Percentiles rank a stretch among this genome's conserved stretches.
Evolutionary conservation across 495 filamentous ascomycete genomes (phyloP).

Genomic region (Lineolata rhizophorae): DNA sequence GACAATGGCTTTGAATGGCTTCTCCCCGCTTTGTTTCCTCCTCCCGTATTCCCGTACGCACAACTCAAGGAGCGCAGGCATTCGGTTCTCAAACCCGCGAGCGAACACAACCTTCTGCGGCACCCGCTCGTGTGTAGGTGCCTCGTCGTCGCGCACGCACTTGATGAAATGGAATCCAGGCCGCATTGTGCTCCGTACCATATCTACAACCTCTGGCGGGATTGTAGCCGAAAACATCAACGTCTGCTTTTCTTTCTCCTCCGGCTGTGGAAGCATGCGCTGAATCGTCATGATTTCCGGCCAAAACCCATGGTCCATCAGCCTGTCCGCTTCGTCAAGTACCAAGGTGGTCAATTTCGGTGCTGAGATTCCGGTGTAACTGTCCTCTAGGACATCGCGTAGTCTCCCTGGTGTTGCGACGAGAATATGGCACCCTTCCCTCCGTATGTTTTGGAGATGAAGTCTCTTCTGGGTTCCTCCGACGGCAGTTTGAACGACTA

Average conservation of each 20-base stretch:
- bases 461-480: constrained; percentile 58
- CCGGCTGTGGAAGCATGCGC: constrained; percentile 34
- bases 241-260: constrained; percentile 53
- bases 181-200: constrained; percentile 50
- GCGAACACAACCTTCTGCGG: constrained; percentile 51
- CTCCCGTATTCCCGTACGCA: constrained; percentile 29
- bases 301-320: constrained; percentile 80
- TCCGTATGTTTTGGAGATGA: constrained; percentile 38
- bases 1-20: constrained; percentile 82
- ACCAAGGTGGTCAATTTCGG: constrained; percentile 62
- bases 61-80: constrained; percentile 61
- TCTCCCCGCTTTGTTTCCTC: constrained; percentile 13
- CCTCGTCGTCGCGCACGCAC: constrained; percentile 59
- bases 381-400: constrained; percentile 62
- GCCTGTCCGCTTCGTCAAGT: constrained; percentile 82
- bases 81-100: constrained; percentile 47
- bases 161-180: constrained; percentile 62
- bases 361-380: constrained; percentile 36
- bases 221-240: constrained; percentile 89
- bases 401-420: constrained; percentile 83
- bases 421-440: constrained; percentile 67
- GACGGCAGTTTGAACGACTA: constrained; percentile 70
- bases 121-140: constrained; percentile 61
- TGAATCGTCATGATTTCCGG: constrained; percentile 53
- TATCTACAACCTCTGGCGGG: constrained; percentile 53